These are phyloP conservation scores for Cyclospora cayetanensis DNA, from an alignment of 169 alveolate genomes.

Conservation along the genomic window DNA sequence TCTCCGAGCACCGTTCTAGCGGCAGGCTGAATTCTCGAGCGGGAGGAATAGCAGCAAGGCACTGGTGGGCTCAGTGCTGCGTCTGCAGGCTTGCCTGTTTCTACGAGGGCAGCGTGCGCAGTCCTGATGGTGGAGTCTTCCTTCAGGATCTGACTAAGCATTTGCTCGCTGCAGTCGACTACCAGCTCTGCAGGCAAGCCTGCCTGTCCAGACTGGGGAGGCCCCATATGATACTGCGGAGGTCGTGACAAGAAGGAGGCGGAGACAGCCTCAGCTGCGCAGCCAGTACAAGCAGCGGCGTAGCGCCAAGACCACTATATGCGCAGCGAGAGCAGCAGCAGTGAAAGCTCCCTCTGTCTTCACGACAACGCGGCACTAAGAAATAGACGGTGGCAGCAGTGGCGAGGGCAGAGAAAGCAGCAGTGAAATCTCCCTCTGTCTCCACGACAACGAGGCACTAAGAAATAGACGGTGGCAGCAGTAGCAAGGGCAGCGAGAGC, in stretches of 20 bases:
- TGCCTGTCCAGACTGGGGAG: neutral
- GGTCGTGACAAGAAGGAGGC: neutral
- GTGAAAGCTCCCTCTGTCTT: no score
- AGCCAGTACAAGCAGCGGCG: no score
- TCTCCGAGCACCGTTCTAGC: no score
- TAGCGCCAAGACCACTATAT: no score
- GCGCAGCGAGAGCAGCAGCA: slow-evolving; percentile 19
- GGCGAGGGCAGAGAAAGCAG: no score
- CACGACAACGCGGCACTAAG: no score
- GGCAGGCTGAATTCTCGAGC: no score
- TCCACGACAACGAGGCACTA: no score
- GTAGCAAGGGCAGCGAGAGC: neutral
- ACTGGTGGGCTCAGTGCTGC: no score
- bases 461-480: neutral
- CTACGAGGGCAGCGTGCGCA: slow-evolving; percentile 29
- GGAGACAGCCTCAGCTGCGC: slow-evolving; percentile 29
- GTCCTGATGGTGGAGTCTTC: slow-evolving; percentile 13
- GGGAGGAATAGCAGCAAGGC: neutral
- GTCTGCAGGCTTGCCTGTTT: slow-evolving; percentile 36
- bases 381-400: no score
- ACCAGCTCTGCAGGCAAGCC: neutral
- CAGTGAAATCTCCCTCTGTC: no score
- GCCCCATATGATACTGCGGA: neutral
- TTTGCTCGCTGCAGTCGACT: slow-evolving; percentile 60
- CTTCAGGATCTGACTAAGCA: slow-evolving; percentile 29